Percentiles rank a stretch among this genome's conserved stretches.
phyloP scores from a whole-genome alignment of 2,329 filamentous ascomycete species.

The Metarhizium rileyi region DNA sequence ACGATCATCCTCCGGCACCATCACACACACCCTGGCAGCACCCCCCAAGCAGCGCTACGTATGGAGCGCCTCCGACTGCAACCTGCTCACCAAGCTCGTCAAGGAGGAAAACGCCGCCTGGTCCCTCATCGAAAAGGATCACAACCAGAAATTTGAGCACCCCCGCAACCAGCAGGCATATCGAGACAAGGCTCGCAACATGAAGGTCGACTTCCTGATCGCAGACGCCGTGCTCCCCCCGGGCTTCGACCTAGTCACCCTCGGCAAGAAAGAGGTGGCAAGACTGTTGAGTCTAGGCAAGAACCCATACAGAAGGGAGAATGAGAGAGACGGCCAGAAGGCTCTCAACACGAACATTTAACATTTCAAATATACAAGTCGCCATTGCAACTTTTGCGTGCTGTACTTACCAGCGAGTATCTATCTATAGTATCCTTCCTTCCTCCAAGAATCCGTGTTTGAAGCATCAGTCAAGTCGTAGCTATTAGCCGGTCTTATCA shows the following conservation, averaged over 20 bases:
- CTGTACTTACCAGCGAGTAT: too few species aligned
- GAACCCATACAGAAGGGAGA: constrained; percentile 40
- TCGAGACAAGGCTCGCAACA: constrained; percentile 47
- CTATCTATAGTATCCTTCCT: too few species aligned
- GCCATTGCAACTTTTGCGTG: not conserved
- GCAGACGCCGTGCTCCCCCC: constrained; percentile 33
- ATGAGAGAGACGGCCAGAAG: constrained; percentile 30
- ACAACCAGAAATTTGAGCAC: constrained; percentile 28
- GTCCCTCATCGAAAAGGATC: constrained; percentile 21
- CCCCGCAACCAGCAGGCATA: constrained; percentile 44
- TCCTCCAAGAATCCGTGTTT: too few species aligned
- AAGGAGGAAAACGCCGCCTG: constrained; percentile 18
- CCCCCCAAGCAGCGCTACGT: constrained; percentile 17
- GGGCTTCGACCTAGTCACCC: constrained; percentile 38
- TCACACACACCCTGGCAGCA: not conserved
- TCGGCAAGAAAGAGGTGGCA: constrained; percentile 39
- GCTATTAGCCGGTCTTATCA: too few species aligned
- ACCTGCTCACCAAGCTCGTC: constrained; percentile 33
- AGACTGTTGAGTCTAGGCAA: constrained; percentile 31
- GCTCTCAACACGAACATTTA: constrained; percentile 26
- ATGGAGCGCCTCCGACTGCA: constrained; percentile 35
- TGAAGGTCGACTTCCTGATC: constrained; percentile 43
- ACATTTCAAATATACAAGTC: not conserved
- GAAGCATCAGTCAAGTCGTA: too few species aligned
- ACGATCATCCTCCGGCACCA: constrained; percentile 2